Evolutionary conservation across 2,329 filamentous ascomycete species (phyloP).

Genomic region (Diplodia mutila): DNA sequence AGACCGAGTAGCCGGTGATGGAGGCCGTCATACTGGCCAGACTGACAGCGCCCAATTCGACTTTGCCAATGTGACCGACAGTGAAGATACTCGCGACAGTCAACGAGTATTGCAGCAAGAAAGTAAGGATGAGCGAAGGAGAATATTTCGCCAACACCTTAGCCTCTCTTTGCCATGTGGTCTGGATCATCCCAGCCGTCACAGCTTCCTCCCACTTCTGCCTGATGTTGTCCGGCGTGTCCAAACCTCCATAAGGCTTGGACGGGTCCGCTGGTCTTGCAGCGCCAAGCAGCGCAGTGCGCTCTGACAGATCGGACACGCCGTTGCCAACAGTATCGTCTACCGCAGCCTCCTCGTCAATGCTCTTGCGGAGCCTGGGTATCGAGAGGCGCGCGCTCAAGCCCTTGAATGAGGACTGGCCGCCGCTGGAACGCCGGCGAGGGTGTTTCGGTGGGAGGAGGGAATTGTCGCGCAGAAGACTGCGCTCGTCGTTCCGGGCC

Average conservation of each 20-base stretch:
- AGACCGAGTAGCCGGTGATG: constrained; percentile 57
- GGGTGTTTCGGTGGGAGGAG: constrained; percentile 59
- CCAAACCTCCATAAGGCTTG: constrained; percentile 51
- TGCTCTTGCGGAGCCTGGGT: constrained; percentile 36
- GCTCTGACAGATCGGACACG: constrained; percentile 43
- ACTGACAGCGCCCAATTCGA: constrained; percentile 53
- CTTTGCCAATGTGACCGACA: constrained; percentile 54
- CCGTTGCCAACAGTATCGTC: constrained; percentile 23
- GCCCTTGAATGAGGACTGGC: constrained; percentile 31
- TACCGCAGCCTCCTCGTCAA: constrained; percentile 37
- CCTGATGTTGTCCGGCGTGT: constrained; percentile 55
- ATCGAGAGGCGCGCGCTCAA: constrained; percentile 38
- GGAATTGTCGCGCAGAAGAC: constrained; percentile 62
- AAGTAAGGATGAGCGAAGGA: constrained; percentile 51
- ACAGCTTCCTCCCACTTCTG: constrained; percentile 69
- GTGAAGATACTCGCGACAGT: constrained; percentile 54
- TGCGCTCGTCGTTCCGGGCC: constrained; percentile 60
- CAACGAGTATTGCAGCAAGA: constrained; percentile 53
- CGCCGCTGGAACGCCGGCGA: constrained; percentile 39
- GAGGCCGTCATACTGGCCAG: constrained; percentile 58
- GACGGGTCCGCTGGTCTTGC: constrained; percentile 37
- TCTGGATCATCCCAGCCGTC: constrained; percentile 76
- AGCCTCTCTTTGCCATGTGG: constrained; percentile 87
- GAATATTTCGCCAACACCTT: constrained; percentile 70
- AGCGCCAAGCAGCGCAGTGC: constrained; percentile 51